Evolutionary conservation across 306 rosid genomes (phyloP).

Genomic region (Geum urbanum): DNA sequence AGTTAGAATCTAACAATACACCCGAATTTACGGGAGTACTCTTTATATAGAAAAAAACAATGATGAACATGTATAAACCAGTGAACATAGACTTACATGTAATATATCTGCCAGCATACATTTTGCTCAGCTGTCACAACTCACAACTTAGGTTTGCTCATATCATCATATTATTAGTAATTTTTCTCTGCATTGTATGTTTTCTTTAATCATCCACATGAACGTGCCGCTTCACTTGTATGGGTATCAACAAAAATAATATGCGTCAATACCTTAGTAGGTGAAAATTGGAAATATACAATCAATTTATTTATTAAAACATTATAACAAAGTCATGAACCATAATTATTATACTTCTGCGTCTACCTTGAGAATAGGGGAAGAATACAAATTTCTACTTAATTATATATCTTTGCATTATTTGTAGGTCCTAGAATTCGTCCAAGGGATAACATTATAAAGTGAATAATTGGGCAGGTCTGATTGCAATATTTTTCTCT

Average conservation of each 20-base stretch:
- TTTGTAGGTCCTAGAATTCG: neutral
- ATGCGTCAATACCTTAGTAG: neutral
- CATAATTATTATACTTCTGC: slow-evolving; percentile 4
- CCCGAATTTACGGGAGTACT: no score
- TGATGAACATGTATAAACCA: neutral
- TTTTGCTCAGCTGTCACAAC: slow-evolving; percentile 8
- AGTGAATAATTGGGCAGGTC: neutral
- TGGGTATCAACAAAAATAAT: slow-evolving; percentile 12
- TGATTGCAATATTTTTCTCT: neutral
- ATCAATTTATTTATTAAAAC: slow-evolving; percentile 6
- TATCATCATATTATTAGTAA: neutral
- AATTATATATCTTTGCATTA: neutral
- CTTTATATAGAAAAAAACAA: no score
- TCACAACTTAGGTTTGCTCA: slow-evolving; percentile 9
- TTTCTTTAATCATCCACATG: slow-evolving; percentile 23
- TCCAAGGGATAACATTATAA: neutral
- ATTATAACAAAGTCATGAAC: slow-evolving; percentile 20
- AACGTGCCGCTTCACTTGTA: slow-evolving; percentile 44
- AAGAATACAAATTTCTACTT: neutral
- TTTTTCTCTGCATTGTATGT: neutral
- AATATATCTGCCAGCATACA: neutral
- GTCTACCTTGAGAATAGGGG: slow-evolving; percentile 9
- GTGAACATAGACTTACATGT: neutral
- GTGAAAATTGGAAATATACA: neutral
- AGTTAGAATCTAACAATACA: no score